Conservation (phyloP, 805 yeast genomes). For the Lipomyces sp. region DNA sequence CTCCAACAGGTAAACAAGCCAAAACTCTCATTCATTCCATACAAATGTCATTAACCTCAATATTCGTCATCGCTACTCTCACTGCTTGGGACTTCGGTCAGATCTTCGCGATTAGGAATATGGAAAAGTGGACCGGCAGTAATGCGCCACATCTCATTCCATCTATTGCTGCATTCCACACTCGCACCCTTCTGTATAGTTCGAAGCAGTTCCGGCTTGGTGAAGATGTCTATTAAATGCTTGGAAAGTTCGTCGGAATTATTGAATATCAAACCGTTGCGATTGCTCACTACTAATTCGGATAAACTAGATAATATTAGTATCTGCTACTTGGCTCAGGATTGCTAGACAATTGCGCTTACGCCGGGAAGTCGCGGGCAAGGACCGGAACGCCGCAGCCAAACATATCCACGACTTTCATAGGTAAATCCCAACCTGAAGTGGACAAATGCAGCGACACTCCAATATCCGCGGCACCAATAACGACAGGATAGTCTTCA, state of each 20-base stretch:
- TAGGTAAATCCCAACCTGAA: constrained; percentile 92
- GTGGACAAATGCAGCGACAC: constrained; percentile 89
- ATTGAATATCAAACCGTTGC: constrained; percentile 68
- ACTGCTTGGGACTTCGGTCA: constrained; percentile 30
- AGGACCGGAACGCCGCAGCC: constrained; percentile 95
- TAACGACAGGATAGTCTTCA: constrained; percentile 76
- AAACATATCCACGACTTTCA: constrained; percentile 95
- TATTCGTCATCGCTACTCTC: constrained; percentile 32
- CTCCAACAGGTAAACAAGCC: no score
- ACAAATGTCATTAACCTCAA: background rate
- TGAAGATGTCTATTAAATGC: constrained; percentile 38
- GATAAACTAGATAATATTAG: constrained; percentile 45
- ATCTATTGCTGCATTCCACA: constrained; percentile 66
- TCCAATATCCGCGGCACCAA: constrained; percentile 83
- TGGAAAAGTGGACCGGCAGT: constrained; percentile 52
- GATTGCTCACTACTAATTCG: constrained; percentile 72
- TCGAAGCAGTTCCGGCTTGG: constrained; percentile 43
- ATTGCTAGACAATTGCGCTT: background rate
- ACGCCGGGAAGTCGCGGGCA: constrained; percentile 74
- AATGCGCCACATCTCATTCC: constrained; percentile 77
- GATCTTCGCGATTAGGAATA: constrained; percentile 34
- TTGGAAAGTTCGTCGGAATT: constrained; percentile 53
- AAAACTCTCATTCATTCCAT: background rate
- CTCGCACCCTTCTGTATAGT: constrained; percentile 70
- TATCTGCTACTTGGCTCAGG: background rate